phyloP scores from a whole-genome alignment of 176 grass and related monocot species.

The Tillandsia fasciculata region DNA sequence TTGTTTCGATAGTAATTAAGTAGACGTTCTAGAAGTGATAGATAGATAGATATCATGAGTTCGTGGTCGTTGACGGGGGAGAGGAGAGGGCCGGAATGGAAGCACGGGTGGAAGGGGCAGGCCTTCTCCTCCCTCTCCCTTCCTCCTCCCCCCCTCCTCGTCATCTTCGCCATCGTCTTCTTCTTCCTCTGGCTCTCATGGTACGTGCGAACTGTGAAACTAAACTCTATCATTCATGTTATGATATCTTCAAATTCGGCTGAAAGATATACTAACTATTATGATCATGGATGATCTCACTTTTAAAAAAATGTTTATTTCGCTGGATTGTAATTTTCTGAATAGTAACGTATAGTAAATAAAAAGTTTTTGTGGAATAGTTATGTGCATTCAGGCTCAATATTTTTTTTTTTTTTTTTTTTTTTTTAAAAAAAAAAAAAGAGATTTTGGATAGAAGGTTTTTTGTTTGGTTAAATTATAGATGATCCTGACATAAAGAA shows the following conservation, averaged over 20 bases:
- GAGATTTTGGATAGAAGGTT: too few species aligned
- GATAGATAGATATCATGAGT: too few species aligned
- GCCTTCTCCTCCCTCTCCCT: slow-evolving; percentile 45
- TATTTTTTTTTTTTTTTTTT: too few species aligned
- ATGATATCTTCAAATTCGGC: slow-evolving; percentile 28
- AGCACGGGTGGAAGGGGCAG: slow-evolving; percentile 44
- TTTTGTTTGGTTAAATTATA: too few species aligned
- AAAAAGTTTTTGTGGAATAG: too few species aligned
- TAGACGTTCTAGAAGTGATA: not conserved
- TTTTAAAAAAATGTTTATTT: too few species aligned
- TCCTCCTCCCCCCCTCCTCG: slow-evolving; percentile 50
- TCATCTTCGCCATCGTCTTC: slow-evolving; percentile 70
- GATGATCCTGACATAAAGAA: too few species aligned
- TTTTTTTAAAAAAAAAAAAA: too few species aligned
- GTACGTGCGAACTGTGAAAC: slow-evolving; percentile 41
- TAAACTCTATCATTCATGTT: slow-evolving; percentile 32
- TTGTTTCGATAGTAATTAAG: not conserved
- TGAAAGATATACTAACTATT: not conserved
- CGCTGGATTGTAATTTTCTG: too few species aligned
- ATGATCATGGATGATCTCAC: too few species aligned
- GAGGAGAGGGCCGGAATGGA: slow-evolving; percentile 37
- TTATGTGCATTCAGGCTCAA: too few species aligned
- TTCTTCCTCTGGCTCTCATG: slow-evolving; percentile 64
- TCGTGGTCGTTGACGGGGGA: slow-evolving; percentile 44
- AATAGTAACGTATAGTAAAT: too few species aligned